A percentile compares a stretch with the other conserved stretches of the same genome.
Conservation (phyloP, 2,329 filamentous ascomycete genomes). For the Aspergillus piperis region DNA sequence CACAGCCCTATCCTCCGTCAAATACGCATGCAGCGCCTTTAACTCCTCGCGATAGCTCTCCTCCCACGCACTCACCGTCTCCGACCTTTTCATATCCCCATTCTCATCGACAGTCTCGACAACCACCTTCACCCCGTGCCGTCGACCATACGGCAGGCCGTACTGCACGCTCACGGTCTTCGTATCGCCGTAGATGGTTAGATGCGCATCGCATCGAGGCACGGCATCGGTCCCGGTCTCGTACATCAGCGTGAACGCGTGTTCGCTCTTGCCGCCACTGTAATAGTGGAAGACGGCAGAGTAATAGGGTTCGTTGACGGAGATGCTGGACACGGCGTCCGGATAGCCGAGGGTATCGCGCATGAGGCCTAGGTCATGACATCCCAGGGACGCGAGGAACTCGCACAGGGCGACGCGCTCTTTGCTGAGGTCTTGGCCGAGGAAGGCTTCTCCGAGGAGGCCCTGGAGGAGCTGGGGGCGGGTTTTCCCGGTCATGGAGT, state of each 20-base stretch:
- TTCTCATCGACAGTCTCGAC: constrained; percentile 35
- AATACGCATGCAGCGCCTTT: constrained; percentile 37
- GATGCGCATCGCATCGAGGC: constrained; percentile 43
- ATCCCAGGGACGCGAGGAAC: constrained; percentile 53
- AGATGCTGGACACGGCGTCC: constrained; percentile 48
- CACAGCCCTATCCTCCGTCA: constrained; percentile 29
- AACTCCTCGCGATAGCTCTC: constrained; percentile 43
- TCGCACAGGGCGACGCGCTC: constrained; percentile 39
- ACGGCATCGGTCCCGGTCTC: constrained; percentile 59
- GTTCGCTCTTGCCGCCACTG: constrained; percentile 17
- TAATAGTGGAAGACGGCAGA: constrained; percentile 40
- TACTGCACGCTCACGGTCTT: constrained; percentile 59
- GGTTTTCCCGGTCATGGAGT: constrained; percentile 1
- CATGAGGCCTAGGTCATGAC: constrained; percentile 58
- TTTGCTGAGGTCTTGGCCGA: constrained; percentile 29
- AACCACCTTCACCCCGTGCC: constrained; percentile 52
- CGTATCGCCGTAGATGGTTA: constrained; percentile 52
- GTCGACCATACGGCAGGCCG: constrained; percentile 62
- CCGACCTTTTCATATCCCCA: constrained; percentile 30
- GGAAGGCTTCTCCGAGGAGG: constrained; percentile 32
- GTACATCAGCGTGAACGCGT: constrained; percentile 56
- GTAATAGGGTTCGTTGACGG: constrained; percentile 47
- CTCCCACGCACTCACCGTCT: constrained; percentile 36
- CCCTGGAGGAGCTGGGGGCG: constrained; percentile 14
- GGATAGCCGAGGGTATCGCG: constrained; percentile 56